Conservation (phyloP, 2,329 filamentous ascomycete genomes). For the Pleomassaria siparia region DNA sequence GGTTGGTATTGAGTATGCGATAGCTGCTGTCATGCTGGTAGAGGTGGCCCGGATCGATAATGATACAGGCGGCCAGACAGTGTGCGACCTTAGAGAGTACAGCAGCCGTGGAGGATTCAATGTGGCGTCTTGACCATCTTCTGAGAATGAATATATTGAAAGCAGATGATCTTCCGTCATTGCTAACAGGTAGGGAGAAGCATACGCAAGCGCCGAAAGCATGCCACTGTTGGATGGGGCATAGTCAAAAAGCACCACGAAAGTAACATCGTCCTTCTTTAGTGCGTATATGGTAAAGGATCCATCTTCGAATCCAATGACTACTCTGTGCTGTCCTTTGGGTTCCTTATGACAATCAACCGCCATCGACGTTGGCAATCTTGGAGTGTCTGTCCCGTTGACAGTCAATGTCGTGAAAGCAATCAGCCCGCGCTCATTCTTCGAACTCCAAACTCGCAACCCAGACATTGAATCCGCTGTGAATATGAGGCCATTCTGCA, state of each 20-base stretch:
- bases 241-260: constrained; percentile 61
- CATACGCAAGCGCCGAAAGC: constrained; percentile 70
- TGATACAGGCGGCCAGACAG: constrained; percentile 74
- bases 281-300: constrained; percentile 67
- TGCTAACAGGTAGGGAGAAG: constrained; percentile 74
- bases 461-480: constrained; percentile 72
- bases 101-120: constrained; percentile 60
- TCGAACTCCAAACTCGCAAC: constrained; percentile 77
- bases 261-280: constrained; percentile 44
- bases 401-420: constrained; percentile 46
- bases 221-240: constrained; percentile 63
- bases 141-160: constrained; percentile 70
- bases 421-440: constrained; percentile 58
- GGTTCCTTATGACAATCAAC: constrained; percentile 53
- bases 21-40: constrained; percentile 71
- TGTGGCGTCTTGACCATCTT: constrained; percentile 12
- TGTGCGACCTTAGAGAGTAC: constrained; percentile 78
- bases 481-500: constrained; percentile 74
- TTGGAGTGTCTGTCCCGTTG: constrained; percentile 17
- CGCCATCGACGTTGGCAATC: constrained; percentile 63
- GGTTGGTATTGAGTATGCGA: constrained; percentile 82
- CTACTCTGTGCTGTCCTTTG: constrained; percentile 34
- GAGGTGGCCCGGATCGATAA: constrained; percentile 75
- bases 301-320: constrained; percentile 48
- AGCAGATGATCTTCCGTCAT: constrained; percentile 74